A percentile compares a stretch with the other conserved stretches of the same genome.
Evolutionary conservation across 2,329 filamentous ascomycete species (phyloP).

Genomic region (Diplocarpon rosae): DNA sequence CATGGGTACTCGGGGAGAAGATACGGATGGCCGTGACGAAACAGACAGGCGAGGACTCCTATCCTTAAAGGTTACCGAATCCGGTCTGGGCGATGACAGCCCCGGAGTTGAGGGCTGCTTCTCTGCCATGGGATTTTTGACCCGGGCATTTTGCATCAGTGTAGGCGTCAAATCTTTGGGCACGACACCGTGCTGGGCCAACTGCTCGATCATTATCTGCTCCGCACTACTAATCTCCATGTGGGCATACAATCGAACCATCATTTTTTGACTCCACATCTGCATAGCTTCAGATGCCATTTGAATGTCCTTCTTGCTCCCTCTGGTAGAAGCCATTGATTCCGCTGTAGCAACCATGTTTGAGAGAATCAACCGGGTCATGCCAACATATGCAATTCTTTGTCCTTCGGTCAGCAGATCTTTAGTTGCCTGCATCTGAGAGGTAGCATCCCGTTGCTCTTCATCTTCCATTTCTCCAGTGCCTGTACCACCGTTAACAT

Average conservation of each 20-base stretch:
- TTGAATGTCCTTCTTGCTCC: conserved; percentile 60
- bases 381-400: conserved; percentile 87
- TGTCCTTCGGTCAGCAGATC: conserved; percentile 91
- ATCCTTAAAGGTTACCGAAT: conserved; percentile 15
- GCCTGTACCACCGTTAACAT: conserved; percentile 44
- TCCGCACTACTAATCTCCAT: conserved; percentile 92
- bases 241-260: conserved; percentile 85
- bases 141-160: conserved; percentile 82
- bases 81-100: conserved; percentile 17
- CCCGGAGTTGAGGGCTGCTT: conserved; percentile 24
- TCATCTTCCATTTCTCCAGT: conserved; percentile 59
- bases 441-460: conserved; percentile 72
- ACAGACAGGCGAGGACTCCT: conserved; percentile 29
- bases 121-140: conserved; percentile 81
- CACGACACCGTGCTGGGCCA: conserved; percentile 83
- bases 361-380: conserved; percentile 71
- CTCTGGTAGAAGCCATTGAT: conserved; percentile 44
- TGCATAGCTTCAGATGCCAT: conserved; percentile 66
- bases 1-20: conserved; percentile 12
- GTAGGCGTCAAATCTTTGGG: conserved; percentile 73
- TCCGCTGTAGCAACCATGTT: conserved; percentile 64
- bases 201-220: conserved; percentile 97
- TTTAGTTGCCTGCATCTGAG: conserved; percentile 93
- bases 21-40: conserved; percentile 25
- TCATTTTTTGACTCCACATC: conserved; percentile 98